A percentile compares a stretch with the other conserved stretches of the same genome.
phyloP scores from a whole-genome alignment of 2,329 filamentous ascomycete species.

The Trichoderma sp. region DNA sequence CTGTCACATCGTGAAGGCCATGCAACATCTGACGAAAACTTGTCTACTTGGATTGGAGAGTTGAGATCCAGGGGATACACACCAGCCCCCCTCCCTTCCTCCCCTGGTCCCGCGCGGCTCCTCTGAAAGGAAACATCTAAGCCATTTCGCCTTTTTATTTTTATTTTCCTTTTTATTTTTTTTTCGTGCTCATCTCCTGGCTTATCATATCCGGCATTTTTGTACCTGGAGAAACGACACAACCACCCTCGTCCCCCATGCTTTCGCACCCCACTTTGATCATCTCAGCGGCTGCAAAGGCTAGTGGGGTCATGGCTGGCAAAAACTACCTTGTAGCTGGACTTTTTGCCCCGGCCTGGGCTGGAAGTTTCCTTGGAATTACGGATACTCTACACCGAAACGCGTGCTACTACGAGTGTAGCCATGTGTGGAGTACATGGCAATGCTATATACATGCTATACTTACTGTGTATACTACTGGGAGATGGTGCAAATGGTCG shows the following conservation, averaged over 20 bases:
- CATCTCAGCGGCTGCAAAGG: conserved; percentile 8
- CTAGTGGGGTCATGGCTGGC: background rate
- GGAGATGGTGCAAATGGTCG: background rate
- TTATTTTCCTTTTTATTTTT: too few relatives aligned
- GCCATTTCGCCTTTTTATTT: background rate
- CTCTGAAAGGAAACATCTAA: background rate
- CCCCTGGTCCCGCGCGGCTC: background rate
- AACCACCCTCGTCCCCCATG: background rate
- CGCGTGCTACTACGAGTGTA: background rate
- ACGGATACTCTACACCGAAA: background rate
- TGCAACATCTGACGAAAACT: background rate
- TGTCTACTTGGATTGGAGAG: background rate
- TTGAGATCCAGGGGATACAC: background rate
- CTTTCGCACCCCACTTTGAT: background rate
- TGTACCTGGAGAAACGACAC: background rate
- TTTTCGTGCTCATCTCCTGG: background rate
- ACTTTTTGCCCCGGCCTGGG: background rate
- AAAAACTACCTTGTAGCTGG: conserved; percentile 2
- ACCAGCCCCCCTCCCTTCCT: background rate
- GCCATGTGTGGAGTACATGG: background rate
- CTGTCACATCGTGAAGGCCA: background rate
- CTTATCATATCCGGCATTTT: background rate
- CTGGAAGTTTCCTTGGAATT: background rate
- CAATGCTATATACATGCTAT: too few relatives aligned
- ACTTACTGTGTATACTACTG: too few relatives aligned